Evolutionary conservation across 2,329 filamentous ascomycete genomes (phyloP).

Genomic region (Berkeleyomyces rouxiae): DNA sequence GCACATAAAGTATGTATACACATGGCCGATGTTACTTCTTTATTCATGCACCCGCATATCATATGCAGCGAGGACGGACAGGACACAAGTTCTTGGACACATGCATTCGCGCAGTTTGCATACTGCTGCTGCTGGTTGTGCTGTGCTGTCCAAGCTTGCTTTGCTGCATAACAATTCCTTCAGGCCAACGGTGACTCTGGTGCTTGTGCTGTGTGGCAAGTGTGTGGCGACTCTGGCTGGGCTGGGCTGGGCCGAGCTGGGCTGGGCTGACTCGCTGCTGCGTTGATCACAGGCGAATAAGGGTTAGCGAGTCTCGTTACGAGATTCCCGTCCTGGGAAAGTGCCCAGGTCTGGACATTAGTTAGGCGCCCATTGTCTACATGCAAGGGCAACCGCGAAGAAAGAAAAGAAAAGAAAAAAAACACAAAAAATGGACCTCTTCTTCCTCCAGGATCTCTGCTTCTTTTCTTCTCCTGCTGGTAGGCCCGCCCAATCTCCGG

Average conservation of each 20-base stretch:
- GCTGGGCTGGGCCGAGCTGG: neutral
- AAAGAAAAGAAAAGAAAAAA: neutral
- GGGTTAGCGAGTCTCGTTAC: neutral
- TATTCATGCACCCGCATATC: too few species aligned
- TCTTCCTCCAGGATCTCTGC: neutral
- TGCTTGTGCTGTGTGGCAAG: neutral
- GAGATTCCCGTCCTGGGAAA: neutral
- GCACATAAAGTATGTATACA: too few species aligned
- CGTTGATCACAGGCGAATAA: neutral
- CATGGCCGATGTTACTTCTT: too few species aligned
- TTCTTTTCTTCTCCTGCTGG: neutral
- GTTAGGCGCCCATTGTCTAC: too few species aligned
- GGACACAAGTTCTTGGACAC: too few species aligned
- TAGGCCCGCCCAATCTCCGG: neutral
- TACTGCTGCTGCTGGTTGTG: too few species aligned
- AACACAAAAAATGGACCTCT: neutral
- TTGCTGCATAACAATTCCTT: neutral
- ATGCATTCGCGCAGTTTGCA: too few species aligned
- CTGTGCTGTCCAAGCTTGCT: neutral
- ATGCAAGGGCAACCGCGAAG: neutral
- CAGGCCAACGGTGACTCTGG: neutral
- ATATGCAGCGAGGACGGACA: too few species aligned
- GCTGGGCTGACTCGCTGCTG: too few species aligned
- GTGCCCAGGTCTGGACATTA: too few species aligned
- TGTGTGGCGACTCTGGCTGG: neutral